Evolutionary conservation across 208 protist genomes (phyloP).

Genomic region (Angomonas ambiguus): DNA sequence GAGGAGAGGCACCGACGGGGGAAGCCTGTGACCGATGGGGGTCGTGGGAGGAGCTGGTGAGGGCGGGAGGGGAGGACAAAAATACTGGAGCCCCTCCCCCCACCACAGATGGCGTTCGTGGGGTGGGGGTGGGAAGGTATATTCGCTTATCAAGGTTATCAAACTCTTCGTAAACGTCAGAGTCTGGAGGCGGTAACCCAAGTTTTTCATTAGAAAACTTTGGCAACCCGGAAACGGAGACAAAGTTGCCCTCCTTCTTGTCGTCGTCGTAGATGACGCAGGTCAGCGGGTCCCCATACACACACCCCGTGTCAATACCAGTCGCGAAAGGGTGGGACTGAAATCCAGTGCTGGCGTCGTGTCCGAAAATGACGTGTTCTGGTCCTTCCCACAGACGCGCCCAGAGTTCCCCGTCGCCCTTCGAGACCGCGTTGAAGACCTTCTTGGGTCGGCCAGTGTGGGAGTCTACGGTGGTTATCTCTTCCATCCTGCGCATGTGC

Average conservation of each 20-base stretch:
- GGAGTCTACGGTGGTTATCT: conserved; percentile 20
- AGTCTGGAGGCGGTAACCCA: conserved; percentile 63
- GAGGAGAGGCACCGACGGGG: not conserved
- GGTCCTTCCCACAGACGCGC: conserved; percentile 71
- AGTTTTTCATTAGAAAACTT: conserved; percentile 57
- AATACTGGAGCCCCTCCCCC: conserved; percentile 45
- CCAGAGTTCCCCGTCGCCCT: conserved; percentile 70
- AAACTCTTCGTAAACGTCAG: conserved; percentile 64
- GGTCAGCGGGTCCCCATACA: conserved; percentile 81
- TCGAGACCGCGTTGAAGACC: conserved; percentile 48
- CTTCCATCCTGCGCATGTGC: conserved; percentile 75
- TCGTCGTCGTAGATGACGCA: conserved; percentile 59
- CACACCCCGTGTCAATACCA: conserved; percentile 89
- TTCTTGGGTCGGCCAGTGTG: conserved; percentile 9
- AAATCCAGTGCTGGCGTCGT: conserved; percentile 79
- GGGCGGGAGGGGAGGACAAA: conserved; percentile 40
- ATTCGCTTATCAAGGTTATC: conserved; percentile 47
- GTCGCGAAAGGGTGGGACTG: conserved; percentile 64
- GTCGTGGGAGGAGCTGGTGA: conserved; percentile 41
- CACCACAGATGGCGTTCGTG: conserved; percentile 40
- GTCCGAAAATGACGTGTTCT: conserved; percentile 84
- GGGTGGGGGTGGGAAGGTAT: conserved; percentile 51
- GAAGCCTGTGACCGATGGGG: conserved; percentile 9
- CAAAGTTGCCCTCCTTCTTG: conserved; percentile 40
- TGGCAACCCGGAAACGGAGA: conserved; percentile 67